A percentile compares a stretch with the other conserved stretches of the same genome.
Conservation (phyloP, 2,329 filamentous ascomycete species). For the Aspergillus spinulosporus region DNA sequence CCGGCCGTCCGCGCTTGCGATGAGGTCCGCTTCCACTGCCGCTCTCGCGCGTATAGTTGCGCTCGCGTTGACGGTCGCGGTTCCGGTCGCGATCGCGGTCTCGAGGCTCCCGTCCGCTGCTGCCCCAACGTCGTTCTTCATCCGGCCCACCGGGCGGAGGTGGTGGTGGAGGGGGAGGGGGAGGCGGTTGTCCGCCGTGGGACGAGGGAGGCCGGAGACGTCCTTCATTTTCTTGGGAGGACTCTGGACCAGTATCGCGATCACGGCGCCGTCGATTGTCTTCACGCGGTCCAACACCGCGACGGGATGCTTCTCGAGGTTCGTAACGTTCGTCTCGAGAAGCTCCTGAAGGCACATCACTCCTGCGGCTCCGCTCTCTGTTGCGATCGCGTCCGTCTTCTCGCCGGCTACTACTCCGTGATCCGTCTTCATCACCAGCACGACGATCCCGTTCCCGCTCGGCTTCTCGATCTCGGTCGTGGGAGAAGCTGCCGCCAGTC, state of each 20-base stretch:
- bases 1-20: conserved; percentile 41
- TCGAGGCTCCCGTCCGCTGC: conserved; percentile 36
- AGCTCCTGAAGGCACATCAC: conserved; percentile 28
- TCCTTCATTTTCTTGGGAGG: conserved; percentile 34
- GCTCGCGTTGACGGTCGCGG: conserved; percentile 37
- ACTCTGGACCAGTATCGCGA: conserved; percentile 32
- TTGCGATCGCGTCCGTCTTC: conserved; percentile 41
- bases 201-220: conserved; percentile 38
- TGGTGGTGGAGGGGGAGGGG: conserved; percentile 32
- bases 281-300: conserved; percentile 35
- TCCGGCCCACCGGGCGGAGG: conserved; percentile 27
- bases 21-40: conserved; percentile 29
- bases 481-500: conserved; percentile 21
- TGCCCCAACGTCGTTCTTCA: conserved; percentile 38
- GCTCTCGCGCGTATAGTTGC: conserved; percentile 33
- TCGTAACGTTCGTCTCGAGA: conserved; percentile 29
- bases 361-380: conserved; percentile 38
- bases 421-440: conserved; percentile 31
- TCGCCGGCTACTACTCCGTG: conserved; percentile 31
- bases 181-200: conserved; percentile 32
- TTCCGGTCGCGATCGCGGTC: conserved; percentile 39
- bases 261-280: conserved; percentile 39
- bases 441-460: conserved; percentile 33
- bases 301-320: conserved; percentile 35
- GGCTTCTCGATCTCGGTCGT: conserved; percentile 30